Evolutionary conservation across 2,329 filamentous ascomycete genomes (phyloP), one percentile per base, ranked within the genome.

Genomic region (Leptographium galeiforme): DNA sequence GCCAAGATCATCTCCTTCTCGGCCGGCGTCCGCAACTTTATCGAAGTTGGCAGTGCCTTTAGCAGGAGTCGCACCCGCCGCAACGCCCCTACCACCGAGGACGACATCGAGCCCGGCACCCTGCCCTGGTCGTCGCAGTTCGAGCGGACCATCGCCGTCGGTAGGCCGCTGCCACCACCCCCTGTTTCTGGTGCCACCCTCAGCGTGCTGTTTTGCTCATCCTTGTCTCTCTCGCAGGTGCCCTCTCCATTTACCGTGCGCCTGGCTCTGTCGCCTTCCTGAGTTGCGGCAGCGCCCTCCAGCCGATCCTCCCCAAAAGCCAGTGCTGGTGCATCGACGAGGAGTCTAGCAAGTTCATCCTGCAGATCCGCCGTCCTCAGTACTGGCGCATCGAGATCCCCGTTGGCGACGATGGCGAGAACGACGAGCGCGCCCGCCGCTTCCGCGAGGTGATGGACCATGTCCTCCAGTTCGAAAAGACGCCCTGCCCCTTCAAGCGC

Each of bases 271-370:
- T 93, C 16, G 87, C 88, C 13, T 96, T 95, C 62, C 75, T 96
- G 11, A 91, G 86, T 67, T 95, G 89, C 58, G 87, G 87, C 56
- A 82, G 81, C 53, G 84, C 90, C 16, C 76, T 95, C 18, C 87
- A 93, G 62, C 86, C 90, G 12, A 93, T 96, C 57, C 71, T 96
- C 51, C 88, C 87, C 30, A 88, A 88, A 66, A 94, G 89, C 55
- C 89, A 95, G 67, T 94, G 87, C 64, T 96, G 90, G 90, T 94
- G 87, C 65, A 85, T 96, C 36, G 87, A 94, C 65, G 85, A 88
- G 54, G 78, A 83, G 53, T 85, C 85, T 43, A 89, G 74, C 66
- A 78, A 84, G 60, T 95, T 95, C 60, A 85, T 95, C n/a, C 71
- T 96, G 55, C 85, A 90, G 59, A 88, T 94, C 58, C 77, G 89